A percentile compares a stretch with the other conserved stretches of the same genome.
phyloP scores from a whole-genome alignment of 2,329 filamentous ascomycete genomes.

The Fusarium mexicanum region DNA sequence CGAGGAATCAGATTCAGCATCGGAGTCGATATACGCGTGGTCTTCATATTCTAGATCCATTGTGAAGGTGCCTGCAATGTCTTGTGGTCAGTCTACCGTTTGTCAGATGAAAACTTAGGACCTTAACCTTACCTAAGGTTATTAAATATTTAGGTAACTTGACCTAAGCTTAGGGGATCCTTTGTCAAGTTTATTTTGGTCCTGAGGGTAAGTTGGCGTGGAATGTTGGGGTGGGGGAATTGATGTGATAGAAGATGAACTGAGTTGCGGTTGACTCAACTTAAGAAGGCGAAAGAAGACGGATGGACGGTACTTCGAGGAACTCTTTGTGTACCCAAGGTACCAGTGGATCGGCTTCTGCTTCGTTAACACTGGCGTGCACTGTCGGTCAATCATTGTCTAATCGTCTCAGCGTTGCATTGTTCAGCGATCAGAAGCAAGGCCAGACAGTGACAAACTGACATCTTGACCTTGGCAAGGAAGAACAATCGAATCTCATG shows the following conservation, averaged over 20 bases:
- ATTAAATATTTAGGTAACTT: accelerated
- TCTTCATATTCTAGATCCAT: not conserved
- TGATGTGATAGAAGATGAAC: not conserved
- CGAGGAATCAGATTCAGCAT: not conserved
- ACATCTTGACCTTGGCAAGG: accelerated
- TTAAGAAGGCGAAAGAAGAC: not conserved
- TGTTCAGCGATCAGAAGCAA: too few relatives aligned
- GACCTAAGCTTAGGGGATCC: not conserved
- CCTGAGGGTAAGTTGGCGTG: too few relatives aligned
- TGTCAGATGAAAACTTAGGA: not conserved
- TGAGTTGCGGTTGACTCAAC: not conserved
- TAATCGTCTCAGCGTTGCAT: too few relatives aligned
- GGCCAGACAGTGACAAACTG: too few relatives aligned
- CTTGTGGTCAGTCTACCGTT: too few relatives aligned
- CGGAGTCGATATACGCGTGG: not conserved
- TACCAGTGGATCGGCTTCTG: not conserved
- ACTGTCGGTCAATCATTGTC: not conserved
- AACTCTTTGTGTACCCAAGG: not conserved
- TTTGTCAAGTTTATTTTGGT: not conserved
- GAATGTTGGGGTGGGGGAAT: not conserved
- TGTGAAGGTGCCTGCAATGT: not conserved
- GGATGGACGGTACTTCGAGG: not conserved
- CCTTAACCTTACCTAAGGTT: not conserved
- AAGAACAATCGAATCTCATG: too few relatives aligned
- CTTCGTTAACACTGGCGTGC: not conserved